Percentiles rank a stretch among this genome's conserved stretches.
phyloP scores from a whole-genome alignment of 2,329 filamentous ascomycete species.

The Cladosporium cucumerinum region DNA sequence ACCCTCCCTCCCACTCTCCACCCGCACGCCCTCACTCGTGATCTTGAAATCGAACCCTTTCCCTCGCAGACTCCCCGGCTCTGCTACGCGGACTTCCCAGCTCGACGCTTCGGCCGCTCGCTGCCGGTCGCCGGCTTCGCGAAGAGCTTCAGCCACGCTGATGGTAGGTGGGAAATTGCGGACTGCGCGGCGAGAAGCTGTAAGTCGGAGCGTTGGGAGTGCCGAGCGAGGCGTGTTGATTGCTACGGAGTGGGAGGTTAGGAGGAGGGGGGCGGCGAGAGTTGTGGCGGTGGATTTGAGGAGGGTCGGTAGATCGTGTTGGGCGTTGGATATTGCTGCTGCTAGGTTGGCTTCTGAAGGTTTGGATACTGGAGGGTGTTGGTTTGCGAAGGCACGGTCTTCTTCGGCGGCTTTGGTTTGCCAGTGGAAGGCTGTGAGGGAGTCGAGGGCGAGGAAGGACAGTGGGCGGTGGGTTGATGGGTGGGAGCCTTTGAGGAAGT shows the following conservation, averaged over 20 bases:
- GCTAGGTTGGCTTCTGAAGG: neutral
- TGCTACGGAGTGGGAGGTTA: constrained; percentile 22
- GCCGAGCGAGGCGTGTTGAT: constrained; percentile 19
- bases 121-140: constrained; percentile 25
- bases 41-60: constrained; percentile 28
- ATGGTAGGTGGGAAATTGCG: constrained; percentile 37
- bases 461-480: constrained; percentile 46
- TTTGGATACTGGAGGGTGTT: constrained; percentile 14
- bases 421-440: constrained; percentile 55
- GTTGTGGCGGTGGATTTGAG: constrained; percentile 12
- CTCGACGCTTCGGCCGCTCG: neutral
- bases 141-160: constrained; percentile 38
- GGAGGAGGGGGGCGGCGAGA: constrained; percentile 29
- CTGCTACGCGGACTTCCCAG: constrained; percentile 21
- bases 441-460: constrained; percentile 53
- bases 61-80: constrained; percentile 20
- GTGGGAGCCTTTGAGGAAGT: constrained; percentile 50
- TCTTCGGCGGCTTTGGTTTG: constrained; percentile 46
- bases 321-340: neutral
- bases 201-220: constrained; percentile 25
- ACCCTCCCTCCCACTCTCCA: neutral
- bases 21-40: constrained; percentile 21
- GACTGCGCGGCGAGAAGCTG: constrained; percentile 34
- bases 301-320: neutral
- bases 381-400: constrained; percentile 20